A percentile compares a stretch with the other conserved stretches of the same genome.
phyloP scores from a whole-genome alignment of 208 protist species.

The Crithidia sp. region DNA sequence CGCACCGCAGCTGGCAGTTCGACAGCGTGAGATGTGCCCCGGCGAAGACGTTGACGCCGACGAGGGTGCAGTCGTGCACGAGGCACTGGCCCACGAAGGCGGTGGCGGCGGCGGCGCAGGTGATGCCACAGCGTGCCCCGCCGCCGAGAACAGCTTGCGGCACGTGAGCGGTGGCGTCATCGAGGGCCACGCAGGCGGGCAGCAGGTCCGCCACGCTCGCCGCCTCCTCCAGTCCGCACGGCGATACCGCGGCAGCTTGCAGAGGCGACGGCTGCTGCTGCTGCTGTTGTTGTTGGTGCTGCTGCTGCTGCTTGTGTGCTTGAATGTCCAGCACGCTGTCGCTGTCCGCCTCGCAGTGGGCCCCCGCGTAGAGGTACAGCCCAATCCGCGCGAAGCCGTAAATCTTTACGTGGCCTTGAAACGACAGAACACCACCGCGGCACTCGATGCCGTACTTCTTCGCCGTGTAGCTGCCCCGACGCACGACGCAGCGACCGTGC shows the following conservation, averaged over 20 bases:
- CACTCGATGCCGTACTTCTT: conserved; percentile 66
- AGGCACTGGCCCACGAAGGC: conserved; percentile 47
- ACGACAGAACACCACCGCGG: conserved; percentile 53
- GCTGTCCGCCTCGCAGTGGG: conserved; percentile 33
- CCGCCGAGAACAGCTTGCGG: conserved; percentile 58
- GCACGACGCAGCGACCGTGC: conserved; percentile 62
- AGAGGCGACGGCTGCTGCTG: neutral
- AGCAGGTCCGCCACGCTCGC: conserved; percentile 32
- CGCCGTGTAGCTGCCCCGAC: conserved; percentile 58
- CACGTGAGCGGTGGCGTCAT: conserved; percentile 54
- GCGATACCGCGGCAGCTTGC: neutral
- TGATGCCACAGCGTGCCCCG: conserved; percentile 60
- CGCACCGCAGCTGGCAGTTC: conserved; percentile 34
- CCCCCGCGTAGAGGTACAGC: conserved; percentile 58
- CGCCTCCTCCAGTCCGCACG: conserved; percentile 5
- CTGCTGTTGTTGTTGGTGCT: neutral
- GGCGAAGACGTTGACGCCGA: conserved; percentile 53
- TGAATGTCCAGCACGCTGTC: conserved; percentile 68
- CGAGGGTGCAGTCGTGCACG: conserved; percentile 45
- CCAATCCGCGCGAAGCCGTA: conserved; percentile 67
- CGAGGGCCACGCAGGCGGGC: conserved; percentile 62
- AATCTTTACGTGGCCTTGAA: conserved; percentile 73
- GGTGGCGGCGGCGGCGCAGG: conserved; percentile 48
- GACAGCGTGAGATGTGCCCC: conserved; percentile 60
- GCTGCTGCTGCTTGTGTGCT: conserved; percentile 7